phyloP scores from a whole-genome alignment of 352 stramenopile genomes.

The Pythium plurisporium region DNA sequence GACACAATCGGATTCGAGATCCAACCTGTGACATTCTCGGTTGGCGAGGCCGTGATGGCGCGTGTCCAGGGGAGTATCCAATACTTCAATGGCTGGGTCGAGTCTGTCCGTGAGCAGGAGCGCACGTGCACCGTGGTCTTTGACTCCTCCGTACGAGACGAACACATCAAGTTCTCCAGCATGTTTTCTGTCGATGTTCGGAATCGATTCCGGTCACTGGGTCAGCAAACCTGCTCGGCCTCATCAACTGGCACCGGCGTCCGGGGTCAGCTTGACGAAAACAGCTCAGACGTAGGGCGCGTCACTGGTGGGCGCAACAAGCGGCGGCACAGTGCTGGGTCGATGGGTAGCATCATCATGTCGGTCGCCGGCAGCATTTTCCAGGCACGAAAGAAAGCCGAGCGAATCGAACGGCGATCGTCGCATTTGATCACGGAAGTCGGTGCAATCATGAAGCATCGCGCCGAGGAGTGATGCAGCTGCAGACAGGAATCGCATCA shows the following conservation, averaged over 20 bases:
- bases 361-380: constrained; percentile 51
- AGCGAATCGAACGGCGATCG: constrained; percentile 29
- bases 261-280: constrained; percentile 19
- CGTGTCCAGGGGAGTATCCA: constrained; percentile 45
- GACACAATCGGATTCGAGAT: constrained; percentile 77
- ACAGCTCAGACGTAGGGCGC: constrained; percentile 10
- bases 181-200: constrained; percentile 66
- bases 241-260: constrained; percentile 33
- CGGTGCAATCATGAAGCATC: constrained; percentile 13
- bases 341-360: constrained; percentile 57
- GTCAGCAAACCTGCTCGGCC: constrained; percentile 26
- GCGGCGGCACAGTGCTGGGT: constrained; percentile 45
- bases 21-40: constrained; percentile 36
- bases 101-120: constrained; percentile 50
- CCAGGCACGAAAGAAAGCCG: constrained; percentile 29
- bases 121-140: constrained; percentile 61
- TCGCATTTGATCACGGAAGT: constrained; percentile 32
- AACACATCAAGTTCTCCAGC: constrained; percentile 50
- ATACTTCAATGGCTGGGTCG: constrained; percentile 61
- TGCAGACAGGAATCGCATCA: no score
- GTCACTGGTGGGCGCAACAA: neutral
- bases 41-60: constrained; percentile 61
- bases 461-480: neutral
- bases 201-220: constrained; percentile 35
- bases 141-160: constrained; percentile 64